These are phyloP conservation scores for Chrysoporthe austroafricana DNA, from an alignment of 2,329 filamentous ascomycete genomes.

Conservation along the genomic window DNA sequence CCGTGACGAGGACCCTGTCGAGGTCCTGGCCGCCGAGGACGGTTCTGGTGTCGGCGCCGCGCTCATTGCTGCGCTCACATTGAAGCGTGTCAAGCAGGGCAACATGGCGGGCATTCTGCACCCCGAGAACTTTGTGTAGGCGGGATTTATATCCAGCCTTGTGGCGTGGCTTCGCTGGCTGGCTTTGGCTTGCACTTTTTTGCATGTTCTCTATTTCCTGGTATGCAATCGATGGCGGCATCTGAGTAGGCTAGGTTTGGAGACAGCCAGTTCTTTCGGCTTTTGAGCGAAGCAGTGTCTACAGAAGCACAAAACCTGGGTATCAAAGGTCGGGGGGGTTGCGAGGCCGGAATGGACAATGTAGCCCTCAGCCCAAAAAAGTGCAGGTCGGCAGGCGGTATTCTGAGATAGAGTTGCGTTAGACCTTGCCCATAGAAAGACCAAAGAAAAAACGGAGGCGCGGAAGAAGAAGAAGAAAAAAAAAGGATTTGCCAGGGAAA, in stretches of 20 bases:
- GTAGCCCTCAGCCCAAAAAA: conserved; percentile 63
- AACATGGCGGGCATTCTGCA: conserved; percentile 68
- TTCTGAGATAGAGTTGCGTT: conserved; percentile 45
- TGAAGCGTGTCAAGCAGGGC: conserved; percentile 66
- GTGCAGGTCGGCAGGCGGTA: conserved; percentile 77
- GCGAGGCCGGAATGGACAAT: background rate
- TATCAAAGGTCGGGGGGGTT: background rate
- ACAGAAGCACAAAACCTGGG: conserved; percentile 7
- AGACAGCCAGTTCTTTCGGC: background rate
- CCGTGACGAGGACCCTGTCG: conserved; percentile 82
- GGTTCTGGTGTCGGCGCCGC: conserved; percentile 97
- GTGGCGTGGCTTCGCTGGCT: background rate
- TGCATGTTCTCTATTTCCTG: conserved; percentile 4
- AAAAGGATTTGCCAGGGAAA: background rate
- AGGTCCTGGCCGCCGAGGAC: conserved; percentile 89
- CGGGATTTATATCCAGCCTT: background rate
- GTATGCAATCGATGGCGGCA: conserved; percentile 5
- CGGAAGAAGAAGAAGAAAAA: background rate
- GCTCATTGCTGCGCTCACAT: conserved; percentile 78
- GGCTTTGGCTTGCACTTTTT: background rate
- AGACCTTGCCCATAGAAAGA: conserved; percentile 27
- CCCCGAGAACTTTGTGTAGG: conserved; percentile 62
- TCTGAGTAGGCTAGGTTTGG: background rate
- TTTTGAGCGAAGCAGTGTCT: conserved; percentile 2
- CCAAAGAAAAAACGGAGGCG: conserved; percentile 9